Evolutionary conservation across 1,284 basidiomycete genomes (phyloP).

Genomic region (Rhodotorula sp.): DNA sequence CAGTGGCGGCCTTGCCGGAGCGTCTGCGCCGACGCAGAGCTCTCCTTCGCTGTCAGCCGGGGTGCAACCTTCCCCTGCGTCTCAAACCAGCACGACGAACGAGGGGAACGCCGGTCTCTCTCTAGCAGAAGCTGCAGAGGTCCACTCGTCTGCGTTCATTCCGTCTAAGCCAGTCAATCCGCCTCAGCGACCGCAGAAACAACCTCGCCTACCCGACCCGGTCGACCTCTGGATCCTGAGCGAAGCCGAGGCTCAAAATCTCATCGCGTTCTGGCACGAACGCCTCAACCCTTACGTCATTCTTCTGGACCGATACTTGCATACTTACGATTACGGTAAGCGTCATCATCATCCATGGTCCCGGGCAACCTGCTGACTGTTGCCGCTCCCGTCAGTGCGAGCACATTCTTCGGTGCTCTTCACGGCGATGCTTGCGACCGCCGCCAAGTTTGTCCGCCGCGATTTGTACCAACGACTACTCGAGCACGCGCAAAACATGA

Average conservation of each 20-base stretch:
- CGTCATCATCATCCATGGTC: too few relatives aligned
- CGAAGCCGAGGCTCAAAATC: conserved; percentile 15
- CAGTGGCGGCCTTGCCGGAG: not conserved
- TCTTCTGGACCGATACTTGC: conserved; percentile 67
- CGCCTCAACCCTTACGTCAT: conserved; percentile 81
- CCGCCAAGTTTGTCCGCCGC: conserved; percentile 77
- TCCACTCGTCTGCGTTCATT: not conserved
- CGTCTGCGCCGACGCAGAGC: not conserved
- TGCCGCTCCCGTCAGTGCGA: conserved; percentile 55
- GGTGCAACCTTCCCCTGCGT: not conserved
- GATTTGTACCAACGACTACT: conserved; percentile 64
- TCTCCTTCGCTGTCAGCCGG: not conserved
- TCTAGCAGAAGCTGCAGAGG: conserved; percentile 6
- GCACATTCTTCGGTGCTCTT: conserved; percentile 72
- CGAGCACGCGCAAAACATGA: conserved; percentile 65
- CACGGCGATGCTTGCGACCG: conserved; percentile 75
- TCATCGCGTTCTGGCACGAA: conserved; percentile 58
- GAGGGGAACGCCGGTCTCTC: conserved; percentile 2
- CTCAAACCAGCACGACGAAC: not conserved
- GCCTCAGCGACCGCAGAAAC: not conserved
- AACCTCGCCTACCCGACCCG: conserved; percentile 12
- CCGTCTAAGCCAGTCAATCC: not conserved
- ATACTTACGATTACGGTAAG: conserved; percentile 7
- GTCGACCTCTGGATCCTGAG: conserved; percentile 23
- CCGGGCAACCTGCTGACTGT: not conserved